These are phyloP conservation scores for Epichloe brachyelytri DNA, from an alignment of 2,329 filamentous ascomycete genomes.

Conservation along the genomic window DNA sequence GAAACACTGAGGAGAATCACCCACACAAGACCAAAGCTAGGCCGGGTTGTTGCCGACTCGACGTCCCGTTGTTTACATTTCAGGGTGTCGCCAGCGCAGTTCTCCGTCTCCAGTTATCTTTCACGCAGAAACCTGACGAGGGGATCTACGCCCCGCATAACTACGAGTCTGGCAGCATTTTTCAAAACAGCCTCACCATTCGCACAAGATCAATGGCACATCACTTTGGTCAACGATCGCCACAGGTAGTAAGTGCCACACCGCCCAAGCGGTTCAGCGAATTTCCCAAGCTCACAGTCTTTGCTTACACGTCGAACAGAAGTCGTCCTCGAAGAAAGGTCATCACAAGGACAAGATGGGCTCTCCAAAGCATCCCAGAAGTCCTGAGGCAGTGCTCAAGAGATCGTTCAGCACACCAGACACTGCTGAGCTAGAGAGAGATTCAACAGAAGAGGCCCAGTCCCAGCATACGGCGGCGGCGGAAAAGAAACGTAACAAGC, in stretches of 20 bases:
- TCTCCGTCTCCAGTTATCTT: no score
- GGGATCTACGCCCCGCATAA: neutral
- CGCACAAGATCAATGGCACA: slow-evolving; percentile 2
- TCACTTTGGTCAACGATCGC: slow-evolving; percentile 1
- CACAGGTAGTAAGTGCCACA: slow-evolving; percentile 2
- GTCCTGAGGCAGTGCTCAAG: slow-evolving; percentile 26
- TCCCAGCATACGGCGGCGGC: slow-evolving; percentile 20
- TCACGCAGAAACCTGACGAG: no score
- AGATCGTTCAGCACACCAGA: slow-evolving; percentile 38
- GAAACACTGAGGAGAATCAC: neutral
- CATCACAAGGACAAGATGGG: slow-evolving; percentile 2
- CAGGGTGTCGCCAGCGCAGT: no score
- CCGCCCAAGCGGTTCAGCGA: neutral
- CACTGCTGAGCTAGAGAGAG: slow-evolving; percentile 28
- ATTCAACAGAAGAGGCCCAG: slow-evolving; percentile 15
- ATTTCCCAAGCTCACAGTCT: neutral
- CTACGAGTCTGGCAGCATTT: neutral
- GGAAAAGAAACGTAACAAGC: slow-evolving; percentile 65
- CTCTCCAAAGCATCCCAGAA: slow-evolving; percentile 16
- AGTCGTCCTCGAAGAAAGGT: neutral
- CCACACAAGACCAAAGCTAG: neutral
- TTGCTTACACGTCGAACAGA: neutral
- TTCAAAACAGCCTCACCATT: neutral
- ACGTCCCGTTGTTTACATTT: neutral
- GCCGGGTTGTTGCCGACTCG: neutral